Conservation (phyloP, 2,329 filamentous ascomycete genomes). For the Colletotrichum sp. region DNA sequence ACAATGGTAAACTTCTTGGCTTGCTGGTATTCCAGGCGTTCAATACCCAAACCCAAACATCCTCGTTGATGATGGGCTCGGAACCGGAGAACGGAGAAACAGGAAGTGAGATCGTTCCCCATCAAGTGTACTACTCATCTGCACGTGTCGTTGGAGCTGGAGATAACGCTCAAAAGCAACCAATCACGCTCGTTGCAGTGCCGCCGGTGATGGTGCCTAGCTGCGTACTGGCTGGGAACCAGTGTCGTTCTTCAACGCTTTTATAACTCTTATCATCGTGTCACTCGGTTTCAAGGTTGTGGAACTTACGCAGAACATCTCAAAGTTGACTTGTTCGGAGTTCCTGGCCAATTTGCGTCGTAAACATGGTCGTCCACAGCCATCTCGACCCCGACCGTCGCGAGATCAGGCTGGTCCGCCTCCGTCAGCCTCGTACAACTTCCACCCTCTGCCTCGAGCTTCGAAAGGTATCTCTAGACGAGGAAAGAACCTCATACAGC, state of each 20-base stretch:
- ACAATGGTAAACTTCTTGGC: not conserved
- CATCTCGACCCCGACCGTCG: not conserved
- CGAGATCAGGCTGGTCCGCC: slow-evolving; percentile 22
- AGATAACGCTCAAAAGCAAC: not conserved
- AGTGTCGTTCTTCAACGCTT: not conserved
- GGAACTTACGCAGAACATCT: not conserved
- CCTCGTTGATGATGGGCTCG: rapidly evolving
- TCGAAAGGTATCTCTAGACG: not conserved
- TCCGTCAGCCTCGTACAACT: not conserved
- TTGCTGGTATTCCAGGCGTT: not conserved
- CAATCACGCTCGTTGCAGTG: not conserved
- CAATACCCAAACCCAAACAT: rapidly evolving
- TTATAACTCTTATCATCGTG: rapidly evolving
- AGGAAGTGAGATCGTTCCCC: rapidly evolving
- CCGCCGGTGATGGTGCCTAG: not conserved
- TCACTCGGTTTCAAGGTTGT: too few species aligned
- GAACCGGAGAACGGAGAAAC: not conserved
- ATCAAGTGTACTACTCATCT: not conserved
- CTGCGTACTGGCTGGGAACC: rapidly evolving
- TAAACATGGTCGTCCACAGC: not conserved
- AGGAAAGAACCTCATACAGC: not conserved
- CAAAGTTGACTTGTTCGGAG: not conserved
- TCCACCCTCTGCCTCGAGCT: slow-evolving; percentile 16
- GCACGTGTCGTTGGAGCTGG: not conserved
- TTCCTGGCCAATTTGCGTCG: not conserved